Base-by-base conservation (phyloP, 176 grass and related monocot species). In the Cocos nucifera region DNA sequence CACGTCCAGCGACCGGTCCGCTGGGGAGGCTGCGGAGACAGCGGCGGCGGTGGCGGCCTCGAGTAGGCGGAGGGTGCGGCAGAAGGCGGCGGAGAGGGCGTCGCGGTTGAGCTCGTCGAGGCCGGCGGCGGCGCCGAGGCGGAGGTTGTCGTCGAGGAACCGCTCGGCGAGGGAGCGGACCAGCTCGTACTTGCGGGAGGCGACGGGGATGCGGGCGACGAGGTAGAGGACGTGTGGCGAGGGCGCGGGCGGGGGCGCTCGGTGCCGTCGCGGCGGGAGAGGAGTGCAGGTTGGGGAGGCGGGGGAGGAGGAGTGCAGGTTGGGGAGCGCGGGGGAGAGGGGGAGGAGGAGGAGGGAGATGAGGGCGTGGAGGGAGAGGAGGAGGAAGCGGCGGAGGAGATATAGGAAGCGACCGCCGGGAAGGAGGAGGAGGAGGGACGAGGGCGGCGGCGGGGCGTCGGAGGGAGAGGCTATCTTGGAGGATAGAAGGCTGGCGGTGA, bases 131-230 rank as follows among this genome's bases (percentile, higher is more conserved):
- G 23, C 50, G 21, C 51, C 59, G 15, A 28, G 69, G 55, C 61
- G 66, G 53, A 49, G 44, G 64, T 84, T 89, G 26, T 82, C 86
- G 19, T 95, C 86, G 7, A 95, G 71, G 66, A 95, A 73, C 1
- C 86, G 83, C 61, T 95, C 91, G 1, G 91, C 91, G 35, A 95
- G 86, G 1, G 61, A 79, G 1, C 83, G 83, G 53, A 87, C 72
- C 19, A 90, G 59, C 67, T 84, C 80, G 75, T 90, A 75, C 80
- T 95, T 95, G 54, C 91, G 80, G 60, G 91, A 95, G 16, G 83
- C 65, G 15, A 87, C 86, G 22, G 90, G 90, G 64, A 95, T 64
- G 49, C 69, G 69, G 1, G 83, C 79, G 24, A 80, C 77, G 51
- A 86, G 64, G 66, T 72, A 72, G 10, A 95, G 83, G 49, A 90